A percentile compares a stretch with the other conserved stretches of the same genome.
phyloP scores from a whole-genome alignment of 441 rosid species.

The Kokia cookei region DNA sequence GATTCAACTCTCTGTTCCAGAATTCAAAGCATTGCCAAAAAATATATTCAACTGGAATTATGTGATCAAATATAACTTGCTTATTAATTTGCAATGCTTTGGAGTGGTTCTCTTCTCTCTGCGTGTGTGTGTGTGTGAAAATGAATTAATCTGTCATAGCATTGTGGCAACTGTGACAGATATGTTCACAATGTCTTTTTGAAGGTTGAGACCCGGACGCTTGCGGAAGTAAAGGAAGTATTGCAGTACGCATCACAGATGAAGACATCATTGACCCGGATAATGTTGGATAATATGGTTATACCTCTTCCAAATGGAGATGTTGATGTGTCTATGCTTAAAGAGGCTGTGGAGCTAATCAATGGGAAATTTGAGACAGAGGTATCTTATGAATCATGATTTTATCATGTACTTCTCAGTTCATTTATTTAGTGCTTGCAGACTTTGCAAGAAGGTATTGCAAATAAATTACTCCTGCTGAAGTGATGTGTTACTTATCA shows the following conservation, averaged over 20 bases:
- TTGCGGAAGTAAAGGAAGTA: constrained; percentile 76
- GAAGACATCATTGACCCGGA: constrained; percentile 58
- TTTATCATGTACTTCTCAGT: not conserved
- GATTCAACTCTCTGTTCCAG: not conserved
- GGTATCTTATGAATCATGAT: constrained; percentile 28
- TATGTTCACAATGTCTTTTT: not conserved
- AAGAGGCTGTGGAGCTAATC: constrained; percentile 65
- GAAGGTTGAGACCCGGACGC: constrained; percentile 87
- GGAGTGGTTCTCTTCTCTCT: not conserved
- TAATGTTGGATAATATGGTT: constrained; percentile 97
- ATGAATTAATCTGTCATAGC: not conserved
- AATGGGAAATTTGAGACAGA: constrained; percentile 75
- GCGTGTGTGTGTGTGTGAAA: no score
- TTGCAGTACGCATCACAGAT: constrained; percentile 50
- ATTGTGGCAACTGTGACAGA: not conserved
- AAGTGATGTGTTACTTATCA: not conserved
- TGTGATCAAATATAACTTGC: not conserved
- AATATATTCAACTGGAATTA: not conserved
- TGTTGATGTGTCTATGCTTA: constrained; percentile 80
- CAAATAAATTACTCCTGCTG: not conserved
- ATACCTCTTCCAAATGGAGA: constrained; percentile 80
- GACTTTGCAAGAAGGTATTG: not conserved
- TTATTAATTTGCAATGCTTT: not conserved
- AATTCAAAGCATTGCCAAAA: not conserved
- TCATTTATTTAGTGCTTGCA: not conserved